Percentiles rank a stretch among this genome's conserved stretches.
Evolutionary conservation across 345 rosid genomes (phyloP).

Genomic region (Mercurialis annua): DNA sequence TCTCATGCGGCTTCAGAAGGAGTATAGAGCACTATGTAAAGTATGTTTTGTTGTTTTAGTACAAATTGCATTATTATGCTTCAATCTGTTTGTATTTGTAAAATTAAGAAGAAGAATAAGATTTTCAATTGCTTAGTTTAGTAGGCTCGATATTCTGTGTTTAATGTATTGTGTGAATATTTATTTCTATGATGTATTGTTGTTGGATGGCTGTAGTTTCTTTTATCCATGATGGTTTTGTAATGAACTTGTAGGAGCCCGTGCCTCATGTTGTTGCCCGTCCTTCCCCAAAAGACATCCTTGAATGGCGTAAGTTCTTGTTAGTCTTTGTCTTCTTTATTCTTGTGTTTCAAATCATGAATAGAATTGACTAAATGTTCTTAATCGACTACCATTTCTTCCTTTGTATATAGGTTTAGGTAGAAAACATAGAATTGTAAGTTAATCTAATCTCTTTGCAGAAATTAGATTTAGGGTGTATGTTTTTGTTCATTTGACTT

Average conservation of each 20-base stretch:
- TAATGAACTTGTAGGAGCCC: conserved; percentile 67
- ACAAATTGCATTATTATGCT: conserved; percentile 2
- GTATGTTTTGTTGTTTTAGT: conserved; percentile 29
- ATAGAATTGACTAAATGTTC: background rate
- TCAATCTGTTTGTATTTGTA: background rate
- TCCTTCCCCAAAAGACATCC: conserved; percentile 88
- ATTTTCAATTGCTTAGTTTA: background rate
- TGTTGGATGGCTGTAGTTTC: background rate
- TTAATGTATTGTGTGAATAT: background rate
- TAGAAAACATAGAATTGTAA: background rate
- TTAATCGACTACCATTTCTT: background rate
- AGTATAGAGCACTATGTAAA: conserved; percentile 91
- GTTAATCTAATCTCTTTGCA: background rate
- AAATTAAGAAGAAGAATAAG: background rate
- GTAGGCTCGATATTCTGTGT: background rate
- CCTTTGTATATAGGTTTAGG: background rate
- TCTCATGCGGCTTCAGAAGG: conserved; percentile 93
- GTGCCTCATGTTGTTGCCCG: conserved; percentile 89
- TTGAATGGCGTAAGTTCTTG: conserved; percentile 90
- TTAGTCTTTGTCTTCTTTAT: conserved; percentile 6
- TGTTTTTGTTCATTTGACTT: background rate
- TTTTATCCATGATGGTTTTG: background rate
- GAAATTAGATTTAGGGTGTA: background rate
- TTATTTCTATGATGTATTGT: background rate
- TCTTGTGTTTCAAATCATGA: background rate